Evolutionary conservation across 129 eudicot genomes (phyloP).

Genomic region (Daucus carota): DH1_v3.0 NC_030386.2:33819501-33820000

Average conservation of each 20-base stretch:
- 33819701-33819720: slow-evolving; percentile 92
- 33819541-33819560: slow-evolving; percentile 35
- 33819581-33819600: slow-evolving; percentile 68
- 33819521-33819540: slow-evolving; percentile 27
- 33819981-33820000: background rate
- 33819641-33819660: slow-evolving; percentile 34
- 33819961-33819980: background rate
- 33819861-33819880: too few species aligned
- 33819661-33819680: slow-evolving; percentile 44
- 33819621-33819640: slow-evolving; percentile 47
- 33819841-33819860: too few species aligned
- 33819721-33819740: slow-evolving; percentile 88
- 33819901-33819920: background rate
- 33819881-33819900: background rate
- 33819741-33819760: slow-evolving; percentile 68
- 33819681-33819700: slow-evolving; percentile 69
- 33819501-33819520: slow-evolving; percentile 40
- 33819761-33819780: background rate
- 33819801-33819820: background rate
- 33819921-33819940: background rate
- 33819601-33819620: slow-evolving; percentile 50
- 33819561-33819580: slow-evolving; percentile 48
- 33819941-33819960: background rate
- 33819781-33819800: background rate
- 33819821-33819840: background rate